Percentiles rank a stretch among this genome's conserved stretches.
Evolutionary conservation across 139 green algal genomes (phyloP).

Genomic region (Klebsormidium nitens): DNA sequence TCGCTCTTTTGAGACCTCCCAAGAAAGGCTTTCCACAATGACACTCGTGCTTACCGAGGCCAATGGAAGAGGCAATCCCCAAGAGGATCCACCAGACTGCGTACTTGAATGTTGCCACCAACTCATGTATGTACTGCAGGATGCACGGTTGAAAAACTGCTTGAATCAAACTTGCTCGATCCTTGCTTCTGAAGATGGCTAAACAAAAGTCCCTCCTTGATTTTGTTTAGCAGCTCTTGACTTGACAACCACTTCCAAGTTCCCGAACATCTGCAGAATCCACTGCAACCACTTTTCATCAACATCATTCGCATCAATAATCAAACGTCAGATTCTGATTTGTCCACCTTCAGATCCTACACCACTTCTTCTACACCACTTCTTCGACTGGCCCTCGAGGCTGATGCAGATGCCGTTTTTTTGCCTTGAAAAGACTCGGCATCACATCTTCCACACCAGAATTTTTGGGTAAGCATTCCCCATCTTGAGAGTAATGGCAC

Average conservation of each 20-base stretch:
- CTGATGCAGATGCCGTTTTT: neutral
- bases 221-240: too few species aligned
- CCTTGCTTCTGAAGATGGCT: neutral
- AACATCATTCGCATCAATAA: neutral
- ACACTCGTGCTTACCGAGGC: slow-evolving; percentile 19
- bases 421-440: neutral
- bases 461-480: neutral
- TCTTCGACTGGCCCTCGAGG: neutral
- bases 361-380: neutral
- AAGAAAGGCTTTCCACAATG: neutral
- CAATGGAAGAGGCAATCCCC: slow-evolving; percentile 35
- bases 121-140: slow-evolving; percentile 14
- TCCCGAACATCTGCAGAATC: neutral
- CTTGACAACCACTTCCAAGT: too few species aligned
- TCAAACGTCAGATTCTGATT: neutral
- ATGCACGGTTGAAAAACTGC: neutral
- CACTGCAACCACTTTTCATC: neutral
- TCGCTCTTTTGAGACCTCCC: neutral
- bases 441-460: neutral
- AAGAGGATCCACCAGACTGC: slow-evolving; percentile 27
- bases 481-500: neutral
- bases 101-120: slow-evolving; percentile 13
- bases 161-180: neutral
- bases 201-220: neutral
- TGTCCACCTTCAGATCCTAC: neutral